Percentiles rank a stretch among this genome's conserved stretches.
phyloP scores from a whole-genome alignment of 805 yeast species.

The Yarrowia sp. region DNA sequence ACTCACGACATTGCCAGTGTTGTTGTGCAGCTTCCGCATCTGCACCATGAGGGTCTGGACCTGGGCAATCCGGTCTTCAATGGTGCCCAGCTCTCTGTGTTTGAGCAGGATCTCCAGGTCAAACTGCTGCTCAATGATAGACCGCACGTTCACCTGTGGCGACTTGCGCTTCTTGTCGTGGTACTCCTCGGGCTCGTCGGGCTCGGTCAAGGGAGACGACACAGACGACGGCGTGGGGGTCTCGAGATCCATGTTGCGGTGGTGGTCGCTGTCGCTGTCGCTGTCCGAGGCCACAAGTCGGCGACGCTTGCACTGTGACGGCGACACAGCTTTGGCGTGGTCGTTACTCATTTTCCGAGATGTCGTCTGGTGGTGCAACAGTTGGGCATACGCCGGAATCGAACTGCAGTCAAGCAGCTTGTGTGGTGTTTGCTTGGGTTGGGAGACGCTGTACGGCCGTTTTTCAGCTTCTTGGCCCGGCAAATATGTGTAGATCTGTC shows the following conservation, averaged over 20 bases:
- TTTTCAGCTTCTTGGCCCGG: constrained; percentile 4
- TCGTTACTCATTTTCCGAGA: constrained; percentile 5
- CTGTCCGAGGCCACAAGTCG: constrained; percentile 20
- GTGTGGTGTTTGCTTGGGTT: neutral
- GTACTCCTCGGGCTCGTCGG: constrained; percentile 28
- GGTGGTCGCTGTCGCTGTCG: constrained; percentile 31
- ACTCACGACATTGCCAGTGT: constrained; percentile 30
- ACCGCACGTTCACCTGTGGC: constrained; percentile 4
- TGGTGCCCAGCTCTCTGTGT: constrained; percentile 49
- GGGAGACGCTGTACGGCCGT: constrained; percentile 10
- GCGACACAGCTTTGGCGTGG: constrained; percentile 23
- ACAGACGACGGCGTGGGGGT: constrained; percentile 27
- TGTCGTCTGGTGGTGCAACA: constrained; percentile 1
- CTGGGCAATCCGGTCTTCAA: constrained; percentile 51
- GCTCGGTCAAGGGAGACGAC: constrained; percentile 33
- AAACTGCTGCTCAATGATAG: constrained; percentile 46
- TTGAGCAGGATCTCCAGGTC: constrained; percentile 51
- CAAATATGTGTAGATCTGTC: neutral
- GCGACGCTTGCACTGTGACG: constrained; percentile 33
- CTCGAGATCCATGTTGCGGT: constrained; percentile 33
- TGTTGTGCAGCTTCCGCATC: constrained; percentile 43
- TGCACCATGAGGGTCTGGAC: constrained; percentile 49
- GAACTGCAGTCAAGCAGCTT: constrained; percentile 19
- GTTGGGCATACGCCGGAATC: constrained; percentile 38
- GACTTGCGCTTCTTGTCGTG: constrained; percentile 25